Conservation (phyloP, 2,329 filamentous ascomycete species). For the Pseudocercospora crystallina region DNA sequence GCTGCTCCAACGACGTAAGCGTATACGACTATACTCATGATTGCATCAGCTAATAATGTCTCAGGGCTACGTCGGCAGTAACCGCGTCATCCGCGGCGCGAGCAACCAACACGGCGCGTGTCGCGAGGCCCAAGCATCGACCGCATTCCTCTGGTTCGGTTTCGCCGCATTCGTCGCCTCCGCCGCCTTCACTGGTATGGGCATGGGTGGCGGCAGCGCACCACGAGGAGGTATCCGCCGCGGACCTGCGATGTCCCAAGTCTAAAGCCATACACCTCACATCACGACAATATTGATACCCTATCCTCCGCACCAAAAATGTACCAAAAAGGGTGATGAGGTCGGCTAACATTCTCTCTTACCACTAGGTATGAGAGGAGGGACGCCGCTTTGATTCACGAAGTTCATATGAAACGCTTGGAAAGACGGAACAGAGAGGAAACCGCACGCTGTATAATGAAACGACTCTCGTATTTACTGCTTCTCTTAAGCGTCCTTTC, state of each 20-base stretch:
- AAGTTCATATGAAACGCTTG: neutral
- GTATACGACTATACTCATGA: neutral
- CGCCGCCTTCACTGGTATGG: conserved; percentile 57
- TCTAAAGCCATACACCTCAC: conserved; percentile 40
- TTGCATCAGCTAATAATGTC: neutral
- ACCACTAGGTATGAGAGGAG: neutral
- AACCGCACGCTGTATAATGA: conserved; percentile 1
- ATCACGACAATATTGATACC: neutral
- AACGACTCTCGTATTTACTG: conserved; percentile 11
- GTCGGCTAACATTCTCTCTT: neutral
- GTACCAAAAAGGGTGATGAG: neutral
- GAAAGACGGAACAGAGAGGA: conserved; percentile 2
- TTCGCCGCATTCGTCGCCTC: conserved; percentile 61
- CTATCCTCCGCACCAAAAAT: no score
- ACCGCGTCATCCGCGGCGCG: conserved; percentile 49
- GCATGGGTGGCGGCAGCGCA: conserved; percentile 52
- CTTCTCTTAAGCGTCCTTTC: neutral
- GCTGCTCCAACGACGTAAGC: conserved; percentile 63
- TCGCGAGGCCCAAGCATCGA: conserved; percentile 71
- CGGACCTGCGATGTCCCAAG: conserved; percentile 56
- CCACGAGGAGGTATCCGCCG: conserved; percentile 48
- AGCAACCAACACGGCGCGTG: conserved; percentile 61
- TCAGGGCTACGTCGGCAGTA: conserved; percentile 40
- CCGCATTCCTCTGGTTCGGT: conserved; percentile 78
- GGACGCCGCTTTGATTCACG: conserved; percentile 1